phyloP scores from a whole-genome alignment of 495 filamentous ascomycete species.

The Penicillium waksmanii region DNA sequence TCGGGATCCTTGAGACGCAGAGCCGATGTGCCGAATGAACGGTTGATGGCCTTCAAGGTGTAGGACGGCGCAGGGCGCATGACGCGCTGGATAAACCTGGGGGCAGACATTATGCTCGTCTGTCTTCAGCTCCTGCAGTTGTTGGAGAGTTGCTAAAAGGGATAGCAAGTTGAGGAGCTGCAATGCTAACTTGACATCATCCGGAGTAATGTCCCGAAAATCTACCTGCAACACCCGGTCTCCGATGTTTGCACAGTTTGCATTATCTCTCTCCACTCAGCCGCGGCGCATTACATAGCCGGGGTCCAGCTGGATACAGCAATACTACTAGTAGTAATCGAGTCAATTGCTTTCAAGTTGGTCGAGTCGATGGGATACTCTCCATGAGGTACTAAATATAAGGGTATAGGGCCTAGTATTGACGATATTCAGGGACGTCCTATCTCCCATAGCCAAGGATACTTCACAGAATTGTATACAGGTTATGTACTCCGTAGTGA shows the following conservation, averaged over 20 bases:
- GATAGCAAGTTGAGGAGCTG: conserved; percentile 19
- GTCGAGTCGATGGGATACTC: too few species aligned
- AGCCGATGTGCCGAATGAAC: conserved; percentile 43
- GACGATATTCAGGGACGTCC: too few species aligned
- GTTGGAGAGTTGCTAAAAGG: conserved; percentile 9
- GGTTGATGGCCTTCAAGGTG: conserved; percentile 27
- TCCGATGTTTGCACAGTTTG: conserved; percentile 44
- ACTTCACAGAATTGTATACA: too few species aligned
- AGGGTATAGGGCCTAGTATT: too few species aligned
- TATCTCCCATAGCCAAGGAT: too few species aligned
- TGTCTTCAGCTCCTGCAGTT: conserved; percentile 3
- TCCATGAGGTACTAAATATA: too few species aligned
- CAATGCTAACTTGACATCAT: conserved; percentile 47
- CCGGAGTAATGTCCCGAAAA: conserved; percentile 33
- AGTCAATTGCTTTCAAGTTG: neutral
- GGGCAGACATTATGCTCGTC: conserved; percentile 41
- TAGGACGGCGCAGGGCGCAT: conserved; percentile 33
- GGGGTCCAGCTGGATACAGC: neutral
- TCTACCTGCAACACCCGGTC: conserved; percentile 25
- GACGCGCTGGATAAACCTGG: conserved; percentile 38
- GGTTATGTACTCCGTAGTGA: too few species aligned
- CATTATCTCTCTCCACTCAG: conserved; percentile 22
- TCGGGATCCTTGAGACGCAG: conserved; percentile 33
- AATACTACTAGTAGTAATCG: neutral
- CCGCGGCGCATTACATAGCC: conserved; percentile 26